phyloP scores from a whole-genome alignment of 306 rosid genomes.

The Macrotyloma uniflorum region DNA sequence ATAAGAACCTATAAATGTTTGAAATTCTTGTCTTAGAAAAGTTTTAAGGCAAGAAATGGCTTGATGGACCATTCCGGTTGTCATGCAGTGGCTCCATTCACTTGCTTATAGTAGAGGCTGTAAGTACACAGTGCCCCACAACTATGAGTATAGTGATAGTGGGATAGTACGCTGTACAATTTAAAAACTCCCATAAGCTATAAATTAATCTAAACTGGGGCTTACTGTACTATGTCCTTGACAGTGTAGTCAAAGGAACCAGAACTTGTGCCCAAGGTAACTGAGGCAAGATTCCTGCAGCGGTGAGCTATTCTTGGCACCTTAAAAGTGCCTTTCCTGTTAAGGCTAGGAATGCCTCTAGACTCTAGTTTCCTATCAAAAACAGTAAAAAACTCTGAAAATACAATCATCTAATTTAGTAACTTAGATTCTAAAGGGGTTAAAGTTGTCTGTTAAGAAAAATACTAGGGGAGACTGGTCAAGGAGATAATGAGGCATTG shows the following conservation, averaged over 20 bases:
- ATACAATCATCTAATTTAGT: slow-evolving; percentile 1
- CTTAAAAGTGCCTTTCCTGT: neutral
- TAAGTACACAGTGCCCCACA: too few relatives aligned
- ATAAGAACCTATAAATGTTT: neutral
- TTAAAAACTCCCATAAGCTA: neutral
- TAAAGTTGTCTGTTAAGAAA: neutral
- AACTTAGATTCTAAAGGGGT: neutral
- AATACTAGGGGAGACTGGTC: neutral
- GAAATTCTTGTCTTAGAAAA: neutral
- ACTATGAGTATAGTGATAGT: too few relatives aligned
- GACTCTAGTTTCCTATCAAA: slow-evolving; percentile 19
- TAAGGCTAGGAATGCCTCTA: neutral
- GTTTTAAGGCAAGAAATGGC: neutral
- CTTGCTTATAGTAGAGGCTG: too few relatives aligned
- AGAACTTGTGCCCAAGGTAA: neutral
- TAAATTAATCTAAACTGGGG: neutral
- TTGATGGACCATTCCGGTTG: too few relatives aligned
- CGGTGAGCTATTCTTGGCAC: slow-evolving; percentile 15
- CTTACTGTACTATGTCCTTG: slow-evolving; percentile 8
- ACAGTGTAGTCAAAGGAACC: slow-evolving; percentile 22
- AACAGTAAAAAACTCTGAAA: slow-evolving; percentile 3
- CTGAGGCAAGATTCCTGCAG: slow-evolving; percentile 1
- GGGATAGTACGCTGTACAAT: neutral
- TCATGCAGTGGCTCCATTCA: too few relatives aligned
- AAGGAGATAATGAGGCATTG: neutral